A percentile compares a stretch with the other conserved stretches of the same genome.
Evolutionary conservation across 2,329 filamentous ascomycete genomes (phyloP).

Genomic region (Penicillium frequentans): DNA sequence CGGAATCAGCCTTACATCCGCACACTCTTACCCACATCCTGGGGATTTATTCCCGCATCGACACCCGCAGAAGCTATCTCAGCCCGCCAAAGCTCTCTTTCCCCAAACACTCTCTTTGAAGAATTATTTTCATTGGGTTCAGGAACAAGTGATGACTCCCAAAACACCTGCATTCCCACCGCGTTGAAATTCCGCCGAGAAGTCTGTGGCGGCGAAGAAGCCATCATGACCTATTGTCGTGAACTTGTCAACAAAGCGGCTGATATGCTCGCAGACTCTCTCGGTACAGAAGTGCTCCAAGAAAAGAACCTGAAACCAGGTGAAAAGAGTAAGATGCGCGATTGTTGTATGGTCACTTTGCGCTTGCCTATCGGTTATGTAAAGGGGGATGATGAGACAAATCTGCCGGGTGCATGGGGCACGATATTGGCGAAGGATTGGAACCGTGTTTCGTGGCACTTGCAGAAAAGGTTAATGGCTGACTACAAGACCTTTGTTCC

Average conservation of each 20-base stretch:
- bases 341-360: conserved; percentile 72
- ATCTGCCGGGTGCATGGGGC: neutral
- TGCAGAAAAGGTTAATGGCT: conserved; percentile 53
- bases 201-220: conserved; percentile 71
- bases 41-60: conserved; percentile 64
- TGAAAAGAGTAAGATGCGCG: conserved; percentile 48
- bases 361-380: conserved; percentile 62
- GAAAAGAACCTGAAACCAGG: conserved; percentile 34
- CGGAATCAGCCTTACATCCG: conserved; percentile 75
- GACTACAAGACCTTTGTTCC: conserved; percentile 71
- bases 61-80: conserved; percentile 49
- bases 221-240: conserved; percentile 64
- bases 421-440: conserved; percentile 43
- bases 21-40: conserved; percentile 75
- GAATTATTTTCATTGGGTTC: conserved; percentile 69
- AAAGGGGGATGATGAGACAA: neutral
- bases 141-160: conserved; percentile 71
- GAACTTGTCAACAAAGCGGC: conserved; percentile 65
- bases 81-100: conserved; percentile 33
- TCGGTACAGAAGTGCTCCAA: conserved; percentile 73
- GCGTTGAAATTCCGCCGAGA: conserved; percentile 69
- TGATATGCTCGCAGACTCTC: conserved; percentile 56
- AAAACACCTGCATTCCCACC: conserved; percentile 72
- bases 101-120: conserved; percentile 61
- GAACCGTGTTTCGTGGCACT: conserved; percentile 57